phyloP scores from a whole-genome alignment of 176 grass and related monocot species.

The Zizania latifolia region DNA sequence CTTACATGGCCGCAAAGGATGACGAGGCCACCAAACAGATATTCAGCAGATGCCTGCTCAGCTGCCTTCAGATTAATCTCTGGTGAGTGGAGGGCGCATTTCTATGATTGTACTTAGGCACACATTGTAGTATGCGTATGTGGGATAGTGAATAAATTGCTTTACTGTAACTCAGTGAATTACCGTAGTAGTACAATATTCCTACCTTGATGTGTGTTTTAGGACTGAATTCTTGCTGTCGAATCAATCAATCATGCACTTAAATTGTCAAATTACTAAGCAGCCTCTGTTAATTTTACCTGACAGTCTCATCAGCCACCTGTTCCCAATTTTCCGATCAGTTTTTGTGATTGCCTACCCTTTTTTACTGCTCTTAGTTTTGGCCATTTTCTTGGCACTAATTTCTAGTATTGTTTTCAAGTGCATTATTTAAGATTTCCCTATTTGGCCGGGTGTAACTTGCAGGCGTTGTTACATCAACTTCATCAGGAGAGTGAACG shows the following conservation, averaged over 20 bases:
- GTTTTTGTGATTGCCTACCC: background rate
- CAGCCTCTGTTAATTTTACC: background rate
- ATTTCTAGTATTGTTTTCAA: background rate
- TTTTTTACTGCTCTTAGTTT: background rate
- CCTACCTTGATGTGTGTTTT: background rate
- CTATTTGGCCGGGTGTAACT: constrained; percentile 22
- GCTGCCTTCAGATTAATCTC: constrained; percentile 77
- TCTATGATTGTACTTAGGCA: background rate
- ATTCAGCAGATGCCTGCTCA: constrained; percentile 88
- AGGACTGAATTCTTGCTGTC: background rate
- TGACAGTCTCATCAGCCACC: background rate
- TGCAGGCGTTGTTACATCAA: constrained; percentile 88
- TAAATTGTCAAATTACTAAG: background rate
- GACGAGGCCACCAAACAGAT: constrained; percentile 81
- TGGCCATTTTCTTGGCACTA: background rate
- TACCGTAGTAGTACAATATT: background rate
- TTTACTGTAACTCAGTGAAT: background rate
- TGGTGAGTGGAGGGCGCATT: constrained; percentile 42
- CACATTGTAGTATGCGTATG: background rate
- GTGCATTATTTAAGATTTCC: background rate
- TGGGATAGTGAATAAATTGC: background rate
- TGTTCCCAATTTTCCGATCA: background rate
- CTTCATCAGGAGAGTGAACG: constrained; percentile 77
- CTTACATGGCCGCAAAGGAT: constrained; percentile 70
- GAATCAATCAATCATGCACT: background rate